Base-by-base conservation (phyloP, 371 early-diverging fungal genomes). In the Mucor circinelloides region DNA sequence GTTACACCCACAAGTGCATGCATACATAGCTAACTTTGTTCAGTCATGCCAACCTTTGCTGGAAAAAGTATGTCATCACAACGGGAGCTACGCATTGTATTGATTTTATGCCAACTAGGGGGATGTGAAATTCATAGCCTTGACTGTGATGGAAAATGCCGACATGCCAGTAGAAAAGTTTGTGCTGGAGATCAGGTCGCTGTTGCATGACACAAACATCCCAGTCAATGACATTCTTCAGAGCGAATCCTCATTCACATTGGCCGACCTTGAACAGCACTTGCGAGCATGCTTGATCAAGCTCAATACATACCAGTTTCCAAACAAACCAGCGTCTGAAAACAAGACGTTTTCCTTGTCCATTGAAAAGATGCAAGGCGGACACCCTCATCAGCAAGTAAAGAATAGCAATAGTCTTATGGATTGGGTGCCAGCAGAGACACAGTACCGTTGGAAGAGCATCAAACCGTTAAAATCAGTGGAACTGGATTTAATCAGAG, bases 341-440 rank as follows among this genome's bases (percentile, higher is more conserved):
- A 56, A 67, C 27, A 77, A 72, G 50, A 76, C 76, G 2, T 88
- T 86, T 69, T 56, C 44, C 0, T 40, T 88, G 3, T 63, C 79
- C 0, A 70, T 85, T 7, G 86, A 88, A 55, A 70, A 76, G 34
- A 54, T 50, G 17, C 59, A 73, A 13, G 69, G 60, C 10, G 68
- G 63, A 6, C 64, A 60, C 6, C 64, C 72, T 8, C 64, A 74
- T 13, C 34, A 19, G 17, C 63, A 21, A 27, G 58, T 34, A 34
- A 50, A 59, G 30, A 64, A 63, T 50, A 58, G 60, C 34, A 55
- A 56, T 44, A 21, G 63, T 55, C 5, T 6, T 58, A 52, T 31
- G 3, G 48, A 63, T 42, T 88, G 88, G 88, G 68, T 86, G 13
- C 83, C 83, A n/a, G 78, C 77, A 13, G 82, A 82, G 10, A 34